A percentile compares a stretch with the other conserved stretches of the same genome.
These are phyloP conservation scores for Cryptosporidium meleagridis DNA, from an alignment of 169 alveolate genomes.

Conservation along the genomic window DNA sequence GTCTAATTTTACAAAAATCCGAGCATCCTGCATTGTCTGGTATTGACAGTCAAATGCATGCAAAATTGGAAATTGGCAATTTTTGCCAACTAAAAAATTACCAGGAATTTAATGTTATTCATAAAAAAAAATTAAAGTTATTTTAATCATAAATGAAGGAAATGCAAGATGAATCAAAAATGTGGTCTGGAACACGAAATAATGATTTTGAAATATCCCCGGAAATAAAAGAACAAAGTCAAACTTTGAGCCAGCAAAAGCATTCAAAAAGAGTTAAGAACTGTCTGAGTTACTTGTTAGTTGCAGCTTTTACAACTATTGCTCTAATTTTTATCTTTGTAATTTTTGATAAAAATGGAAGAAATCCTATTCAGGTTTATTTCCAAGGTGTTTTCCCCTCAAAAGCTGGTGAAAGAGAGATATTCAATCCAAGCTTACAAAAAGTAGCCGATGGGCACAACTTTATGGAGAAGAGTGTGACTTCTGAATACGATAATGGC, in stretches of 20 bases:
- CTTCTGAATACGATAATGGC: background rate
- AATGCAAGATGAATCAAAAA: background rate
- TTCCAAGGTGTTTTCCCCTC: slow-evolving; percentile 33
- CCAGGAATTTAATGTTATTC: background rate
- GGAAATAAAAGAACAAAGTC: background rate
- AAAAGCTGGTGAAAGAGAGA: slow-evolving; percentile 2
- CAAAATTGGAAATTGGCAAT: background rate
- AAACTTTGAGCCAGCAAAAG: background rate
- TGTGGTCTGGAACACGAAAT: slow-evolving; percentile 27
- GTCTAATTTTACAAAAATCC: background rate
- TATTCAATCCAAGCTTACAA: background rate
- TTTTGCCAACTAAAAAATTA: background rate
- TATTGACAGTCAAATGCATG: background rate
- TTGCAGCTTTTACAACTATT: slow-evolving; percentile 1
- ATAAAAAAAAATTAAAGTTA: background rate
- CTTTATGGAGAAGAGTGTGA: slow-evolving; percentile 7
- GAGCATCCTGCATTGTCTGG: background rate
- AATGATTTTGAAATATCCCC: slow-evolving; percentile 5
- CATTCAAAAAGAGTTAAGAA: background rate
- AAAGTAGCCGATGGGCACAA: background rate
- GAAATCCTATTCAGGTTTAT: slow-evolving; percentile 22
- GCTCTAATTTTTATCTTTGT: slow-evolving; percentile 11
- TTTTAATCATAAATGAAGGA: background rate
- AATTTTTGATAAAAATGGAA: background rate
- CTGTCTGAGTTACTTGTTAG: background rate